phyloP scores from a whole-genome alignment of 768 basidiomycete genomes.

The Xerocomellus intermedius region DNA sequence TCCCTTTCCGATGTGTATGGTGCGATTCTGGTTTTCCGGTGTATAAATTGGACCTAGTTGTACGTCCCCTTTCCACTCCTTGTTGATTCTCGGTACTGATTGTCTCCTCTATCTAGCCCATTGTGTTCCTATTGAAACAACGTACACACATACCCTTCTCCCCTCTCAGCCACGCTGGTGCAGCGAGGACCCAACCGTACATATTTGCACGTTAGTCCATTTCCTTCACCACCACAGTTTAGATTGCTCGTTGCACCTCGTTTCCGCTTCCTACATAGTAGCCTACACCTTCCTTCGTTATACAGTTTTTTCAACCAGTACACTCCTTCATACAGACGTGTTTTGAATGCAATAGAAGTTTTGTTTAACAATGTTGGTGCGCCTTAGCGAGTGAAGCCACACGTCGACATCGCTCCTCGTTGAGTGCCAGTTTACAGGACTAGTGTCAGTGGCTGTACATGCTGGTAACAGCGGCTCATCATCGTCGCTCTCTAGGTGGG shows the following conservation, averaged over 20 bases:
- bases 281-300: slow-evolving; percentile 26
- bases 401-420: too few species aligned
- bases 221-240: slow-evolving; percentile 8
- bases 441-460: too few species aligned
- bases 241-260: slow-evolving; percentile 25
- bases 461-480: too few species aligned
- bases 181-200: slow-evolving; percentile 21
- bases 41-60: slow-evolving; percentile 29
- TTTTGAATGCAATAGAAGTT: slow-evolving; percentile 28
- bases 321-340: slow-evolving; percentile 23
- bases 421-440: too few species aligned
- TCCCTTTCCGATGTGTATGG: slow-evolving; percentile 28
- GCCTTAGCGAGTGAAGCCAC: too few species aligned
- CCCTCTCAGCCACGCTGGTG: slow-evolving; percentile 12
- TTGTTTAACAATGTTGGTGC: slow-evolving; percentile 2
- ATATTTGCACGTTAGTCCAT: slow-evolving; percentile 18
- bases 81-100: slow-evolving; percentile 10
- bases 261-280: slow-evolving; percentile 17
- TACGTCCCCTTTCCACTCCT: slow-evolving; percentile 1
- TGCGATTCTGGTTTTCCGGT: slow-evolving; percentile 34
- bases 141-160: slow-evolving; percentile 30
- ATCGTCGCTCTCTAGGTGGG: too few species aligned
- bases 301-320: slow-evolving; percentile 22
- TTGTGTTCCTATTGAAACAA: slow-evolving; percentile 28
- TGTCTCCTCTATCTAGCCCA: slow-evolving; percentile 3